Conservation (phyloP, 805 yeast genomes). For the Ogataea wickerhamii region DNA sequence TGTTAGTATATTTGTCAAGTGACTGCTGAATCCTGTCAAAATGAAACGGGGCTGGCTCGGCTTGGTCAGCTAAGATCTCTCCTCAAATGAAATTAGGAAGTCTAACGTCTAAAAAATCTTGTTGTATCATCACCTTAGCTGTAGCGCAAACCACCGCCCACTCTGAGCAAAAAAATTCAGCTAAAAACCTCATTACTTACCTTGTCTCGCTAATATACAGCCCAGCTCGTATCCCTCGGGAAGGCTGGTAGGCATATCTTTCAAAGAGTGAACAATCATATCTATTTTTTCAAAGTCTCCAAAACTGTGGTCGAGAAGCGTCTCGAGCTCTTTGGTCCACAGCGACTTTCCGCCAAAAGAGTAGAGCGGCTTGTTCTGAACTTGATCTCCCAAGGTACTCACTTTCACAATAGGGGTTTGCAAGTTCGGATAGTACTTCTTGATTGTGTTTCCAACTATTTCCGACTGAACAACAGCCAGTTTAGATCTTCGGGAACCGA, state of each 20-base stretch:
- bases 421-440: slow-evolving; percentile 54
- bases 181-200: slow-evolving; percentile 28
- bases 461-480: slow-evolving; percentile 87
- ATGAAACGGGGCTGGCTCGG: background rate
- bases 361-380: slow-evolving; percentile 79
- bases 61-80: slow-evolving; percentile 24
- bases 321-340: slow-evolving; percentile 96
- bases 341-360: slow-evolving; percentile 94
- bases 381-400: slow-evolving; percentile 86
- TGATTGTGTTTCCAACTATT: slow-evolving; percentile 60
- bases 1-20: slow-evolving; percentile 7
- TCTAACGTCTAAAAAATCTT: slow-evolving; percentile 35
- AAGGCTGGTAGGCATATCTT: slow-evolving; percentile 84
- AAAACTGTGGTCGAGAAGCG: slow-evolving; percentile 59
- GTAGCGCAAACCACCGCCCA: slow-evolving; percentile 1
- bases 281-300: slow-evolving; percentile 71
- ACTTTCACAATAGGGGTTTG: slow-evolving; percentile 76
- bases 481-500: slow-evolving; percentile 88
- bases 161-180: background rate
- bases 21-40: background rate
- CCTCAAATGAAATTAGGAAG: slow-evolving; percentile 34
- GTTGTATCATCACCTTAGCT: slow-evolving; percentile 27
- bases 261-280: slow-evolving; percentile 87
- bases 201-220: slow-evolving; percentile 75
- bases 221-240: slow-evolving; percentile 91